phyloP scores from a whole-genome alignment of 192 early-diverging fungal genomes.

The Mortierella alpina region DNA sequence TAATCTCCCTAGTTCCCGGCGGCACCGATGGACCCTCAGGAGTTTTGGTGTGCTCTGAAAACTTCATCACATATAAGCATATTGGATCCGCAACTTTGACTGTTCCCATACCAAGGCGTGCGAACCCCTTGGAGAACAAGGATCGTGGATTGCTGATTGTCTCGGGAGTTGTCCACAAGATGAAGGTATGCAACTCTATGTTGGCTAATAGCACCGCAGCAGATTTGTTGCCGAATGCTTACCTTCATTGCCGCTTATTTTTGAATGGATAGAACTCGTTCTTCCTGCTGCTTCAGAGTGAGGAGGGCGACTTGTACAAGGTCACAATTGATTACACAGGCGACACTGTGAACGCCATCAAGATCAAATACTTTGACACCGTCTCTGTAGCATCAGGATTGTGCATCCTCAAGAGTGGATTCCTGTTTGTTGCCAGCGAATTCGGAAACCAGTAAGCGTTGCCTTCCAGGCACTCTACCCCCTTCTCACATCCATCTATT shows the following conservation, averaged over 20 bases:
- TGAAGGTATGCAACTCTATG: slow-evolving; percentile 67
- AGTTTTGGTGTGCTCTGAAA: slow-evolving; percentile 95
- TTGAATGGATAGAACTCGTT: slow-evolving; percentile 68
- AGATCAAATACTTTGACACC: slow-evolving; percentile 96
- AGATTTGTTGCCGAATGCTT: neutral
- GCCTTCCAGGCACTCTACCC: neutral
- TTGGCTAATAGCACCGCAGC: neutral
- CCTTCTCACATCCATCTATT: neutral
- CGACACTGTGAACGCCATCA: slow-evolving; percentile 72
- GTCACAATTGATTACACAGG: slow-evolving; percentile 84
- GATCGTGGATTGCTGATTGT: slow-evolving; percentile 82
- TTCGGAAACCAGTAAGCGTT: slow-evolving; percentile 90
- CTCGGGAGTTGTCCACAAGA: slow-evolving; percentile 87
- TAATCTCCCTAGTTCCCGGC: slow-evolving; percentile 73
- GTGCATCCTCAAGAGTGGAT: slow-evolving; percentile 91
- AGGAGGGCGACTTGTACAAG: slow-evolving; percentile 95
- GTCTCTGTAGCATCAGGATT: slow-evolving; percentile 83
- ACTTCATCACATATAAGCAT: slow-evolving; percentile 89
- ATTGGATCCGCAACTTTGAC: slow-evolving; percentile 69
- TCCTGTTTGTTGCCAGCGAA: slow-evolving; percentile 91
- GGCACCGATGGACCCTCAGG: slow-evolving; percentile 96
- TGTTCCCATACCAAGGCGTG: slow-evolving; percentile 86
- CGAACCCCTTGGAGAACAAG: slow-evolving; percentile 72
- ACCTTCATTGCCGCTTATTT: neutral
- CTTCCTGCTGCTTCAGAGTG: slow-evolving; percentile 92